phyloP scores from a whole-genome alignment of 768 basidiomycete species.

The Hericium rajendrae region DNA sequence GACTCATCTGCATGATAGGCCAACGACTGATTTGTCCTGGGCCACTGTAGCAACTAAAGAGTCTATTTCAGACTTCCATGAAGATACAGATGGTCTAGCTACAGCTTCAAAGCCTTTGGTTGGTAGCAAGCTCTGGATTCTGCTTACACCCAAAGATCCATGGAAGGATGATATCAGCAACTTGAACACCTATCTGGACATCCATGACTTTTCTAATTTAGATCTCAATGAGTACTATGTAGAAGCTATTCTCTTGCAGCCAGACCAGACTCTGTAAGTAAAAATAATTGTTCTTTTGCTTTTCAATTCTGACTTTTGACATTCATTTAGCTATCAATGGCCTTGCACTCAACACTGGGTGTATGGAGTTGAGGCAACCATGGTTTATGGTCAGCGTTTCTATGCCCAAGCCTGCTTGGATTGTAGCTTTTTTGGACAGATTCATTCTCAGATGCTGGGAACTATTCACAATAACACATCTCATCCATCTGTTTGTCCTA shows the following conservation, averaged over 20 bases:
- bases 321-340: not conserved
- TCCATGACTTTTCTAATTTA: not conserved
- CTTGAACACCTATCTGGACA: not conserved
- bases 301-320: not conserved
- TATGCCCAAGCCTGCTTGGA: not conserved
- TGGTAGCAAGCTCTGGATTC: not conserved
- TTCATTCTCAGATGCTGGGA: not conserved
- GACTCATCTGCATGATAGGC: not conserved
- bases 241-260: not conserved
- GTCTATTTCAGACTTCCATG: not conserved
- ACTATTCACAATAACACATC: not conserved
- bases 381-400: not conserved
- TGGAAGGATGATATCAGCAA: not conserved
- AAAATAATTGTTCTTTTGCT: not conserved
- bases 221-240: not conserved
- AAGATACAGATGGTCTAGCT: not conserved
- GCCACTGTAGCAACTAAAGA: not conserved
- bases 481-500: not conserved
- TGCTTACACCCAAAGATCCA: not conserved
- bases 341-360: not conserved
- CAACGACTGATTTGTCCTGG: not conserved
- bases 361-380: not conserved
- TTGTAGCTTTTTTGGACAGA: not conserved
- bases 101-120: not conserved
- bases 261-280: not conserved